Evolutionary conservation across 192 early-diverging fungal species (phyloP), one percentile per base, ranked within the genome.

Genomic region (Dispira simplex): DNA sequence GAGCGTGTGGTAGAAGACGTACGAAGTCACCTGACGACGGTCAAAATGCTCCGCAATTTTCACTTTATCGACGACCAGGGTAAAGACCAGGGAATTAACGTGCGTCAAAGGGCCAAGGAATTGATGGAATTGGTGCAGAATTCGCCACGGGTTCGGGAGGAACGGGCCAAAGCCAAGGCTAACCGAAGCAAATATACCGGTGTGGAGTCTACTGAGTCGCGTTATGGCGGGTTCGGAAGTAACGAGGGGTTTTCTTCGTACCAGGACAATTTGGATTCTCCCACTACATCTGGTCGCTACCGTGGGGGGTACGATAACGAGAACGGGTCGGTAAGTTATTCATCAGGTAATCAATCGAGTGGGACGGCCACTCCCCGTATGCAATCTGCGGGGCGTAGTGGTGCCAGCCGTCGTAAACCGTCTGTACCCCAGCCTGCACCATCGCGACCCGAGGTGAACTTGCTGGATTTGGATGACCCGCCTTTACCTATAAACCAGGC

Each of bases 81-180:
- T 68, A 98, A 98, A 68, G 95, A 98, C 71, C 93, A 98, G 71
- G 95, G 95, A 8, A 84, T 98, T 56, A 97, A 97, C 65, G 86
- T 92, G 92, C 84, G 68, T 65, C 71, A 76, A 59, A 81, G 95
- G 11, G 88, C 94, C 14, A 93, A 90, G 66, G 93, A 97, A 75
- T 76, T 98, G 43, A 71, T 85, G 2, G 94, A 93, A 8, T 75
- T 96, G 53, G 69, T 97, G 14, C 79, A 80, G 45, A 82, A 89
- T 70, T 82, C 80, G 60, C 83, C 93, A 32, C 79, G 73, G 14
- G 83, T 98, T 69, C 85, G 87, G 44, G 78, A 78, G 12, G 95
- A 98, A 70, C 83, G 95, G 16, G 83, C 85, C 66, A 94, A 90
- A 66, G 92, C 95, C 21, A 87, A 86, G 68, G 83, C 84, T 25